Conservation (phyloP, 176 grass and related monocot genomes). For the Rhynchospora tenuis region DNA sequence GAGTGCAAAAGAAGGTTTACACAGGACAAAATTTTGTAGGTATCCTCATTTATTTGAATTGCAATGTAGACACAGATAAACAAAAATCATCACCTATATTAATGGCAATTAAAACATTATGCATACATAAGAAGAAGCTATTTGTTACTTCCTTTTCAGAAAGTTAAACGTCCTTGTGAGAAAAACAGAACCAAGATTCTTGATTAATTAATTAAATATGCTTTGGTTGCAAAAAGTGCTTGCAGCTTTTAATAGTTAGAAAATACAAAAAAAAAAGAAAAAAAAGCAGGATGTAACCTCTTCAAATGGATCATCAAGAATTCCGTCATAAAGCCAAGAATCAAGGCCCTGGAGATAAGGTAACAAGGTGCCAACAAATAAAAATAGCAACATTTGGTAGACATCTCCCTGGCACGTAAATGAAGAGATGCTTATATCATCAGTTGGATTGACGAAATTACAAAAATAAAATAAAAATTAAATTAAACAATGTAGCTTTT, state of each 20-base stretch:
- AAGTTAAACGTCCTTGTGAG: not conserved
- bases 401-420: slow-evolving; percentile 54
- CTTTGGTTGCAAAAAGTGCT: not conserved
- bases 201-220: not conserved
- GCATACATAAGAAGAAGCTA: not conserved
- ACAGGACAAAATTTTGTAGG: not conserved
- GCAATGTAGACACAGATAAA: not conserved
- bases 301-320: slow-evolving; percentile 92
- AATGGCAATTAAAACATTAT: not conserved
- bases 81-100: not conserved
- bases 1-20: not conserved
- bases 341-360: slow-evolving; percentile 89
- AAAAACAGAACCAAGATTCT: not conserved
- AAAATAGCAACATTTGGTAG: slow-evolving; percentile 76
- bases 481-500: slow-evolving; percentile 10
- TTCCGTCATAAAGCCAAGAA: slow-evolving; percentile 97
- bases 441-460: not conserved
- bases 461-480: slow-evolving; percentile 7
- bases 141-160: not conserved
- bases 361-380: slow-evolving; percentile 66
- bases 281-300: slow-evolving; percentile 63
- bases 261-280: too few species aligned
- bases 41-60: not conserved
- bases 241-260: not conserved
- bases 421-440: slow-evolving; percentile 13